phyloP scores from a whole-genome alignment of 768 basidiomycete genomes.

The Lactifluus pinguis region DNA sequence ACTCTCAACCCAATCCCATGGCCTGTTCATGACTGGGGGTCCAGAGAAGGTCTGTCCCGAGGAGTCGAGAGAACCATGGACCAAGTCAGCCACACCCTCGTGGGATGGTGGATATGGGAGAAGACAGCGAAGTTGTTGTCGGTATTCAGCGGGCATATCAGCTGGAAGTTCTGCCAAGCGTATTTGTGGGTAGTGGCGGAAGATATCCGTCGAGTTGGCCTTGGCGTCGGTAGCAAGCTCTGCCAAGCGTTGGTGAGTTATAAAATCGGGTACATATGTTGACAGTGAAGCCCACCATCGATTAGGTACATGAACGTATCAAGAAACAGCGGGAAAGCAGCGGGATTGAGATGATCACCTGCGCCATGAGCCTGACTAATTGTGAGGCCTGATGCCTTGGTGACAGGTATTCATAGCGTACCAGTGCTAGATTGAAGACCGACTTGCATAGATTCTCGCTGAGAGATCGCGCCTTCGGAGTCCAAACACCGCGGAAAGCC shows the following conservation, averaged over 20 bases:
- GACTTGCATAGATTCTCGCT: constrained; percentile 33
- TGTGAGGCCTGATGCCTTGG: neutral
- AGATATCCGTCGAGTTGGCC: constrained; percentile 48
- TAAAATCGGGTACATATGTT: neutral
- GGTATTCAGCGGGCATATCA: constrained; percentile 49
- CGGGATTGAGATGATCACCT: constrained; percentile 44
- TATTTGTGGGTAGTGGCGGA: constrained; percentile 51
- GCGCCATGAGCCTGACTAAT: constrained; percentile 44
- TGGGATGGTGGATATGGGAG: constrained; percentile 47
- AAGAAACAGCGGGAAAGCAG: constrained; percentile 55
- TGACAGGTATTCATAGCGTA: constrained; percentile 2
- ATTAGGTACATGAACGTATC: constrained; percentile 68
- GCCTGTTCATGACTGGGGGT: constrained; percentile 55
- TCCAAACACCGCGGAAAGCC: constrained; percentile 55
- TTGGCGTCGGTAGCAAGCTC: constrained; percentile 57
- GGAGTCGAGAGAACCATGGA: constrained; percentile 47
- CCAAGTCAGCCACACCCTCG: constrained; percentile 46
- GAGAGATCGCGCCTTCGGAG: constrained; percentile 37
- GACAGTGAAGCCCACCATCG: constrained; percentile 45
- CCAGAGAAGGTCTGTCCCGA: constrained; percentile 42
- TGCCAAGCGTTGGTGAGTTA: constrained; percentile 23
- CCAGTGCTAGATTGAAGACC: constrained; percentile 32
- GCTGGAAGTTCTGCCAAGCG: constrained; percentile 42
- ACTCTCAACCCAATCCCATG: constrained; percentile 85
- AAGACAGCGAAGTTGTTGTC: constrained; percentile 47